Conservation (phyloP, 306 rosid species). For the Sindora glabra region DNA sequence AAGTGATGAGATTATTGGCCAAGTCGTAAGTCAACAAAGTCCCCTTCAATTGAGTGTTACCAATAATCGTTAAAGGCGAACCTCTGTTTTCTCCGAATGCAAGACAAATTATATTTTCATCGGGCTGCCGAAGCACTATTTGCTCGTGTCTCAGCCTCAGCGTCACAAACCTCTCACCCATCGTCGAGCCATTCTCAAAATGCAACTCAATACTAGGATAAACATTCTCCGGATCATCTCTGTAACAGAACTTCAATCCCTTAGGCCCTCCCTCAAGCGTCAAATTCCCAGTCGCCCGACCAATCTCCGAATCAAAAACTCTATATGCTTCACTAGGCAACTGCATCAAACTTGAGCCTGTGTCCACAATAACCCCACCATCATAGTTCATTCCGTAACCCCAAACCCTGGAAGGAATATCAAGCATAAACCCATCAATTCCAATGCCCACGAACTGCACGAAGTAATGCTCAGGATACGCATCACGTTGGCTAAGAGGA, state of each 20-base stretch:
- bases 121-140: neutral
- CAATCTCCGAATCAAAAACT: constrained; percentile 18
- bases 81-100: constrained; percentile 14
- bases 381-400: constrained; percentile 37
- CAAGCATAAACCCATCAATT: constrained; percentile 30
- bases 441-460: constrained; percentile 31
- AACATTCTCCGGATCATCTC: constrained; percentile 8
- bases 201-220: constrained; percentile 23
- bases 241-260: constrained; percentile 28
- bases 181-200: constrained; percentile 23
- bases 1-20: constrained; percentile 12
- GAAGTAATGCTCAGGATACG: constrained; percentile 28
- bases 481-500: constrained; percentile 7
- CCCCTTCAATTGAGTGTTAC: constrained; percentile 25
- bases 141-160: constrained; percentile 13
- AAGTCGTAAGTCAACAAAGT: constrained; percentile 11
- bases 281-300: neutral
- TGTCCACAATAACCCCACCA: constrained; percentile 31
- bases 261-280: neutral
- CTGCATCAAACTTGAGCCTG: neutral
- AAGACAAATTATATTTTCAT: constrained; percentile 15
- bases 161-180: constrained; percentile 13
- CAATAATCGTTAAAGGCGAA: constrained; percentile 26
- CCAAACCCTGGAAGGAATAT: constrained; percentile 33
- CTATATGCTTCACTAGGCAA: constrained; percentile 27